Percentiles rank a stretch among this genome's conserved stretches.
phyloP scores from a whole-genome alignment of 2,329 filamentous ascomycete genomes.

The Graphiopsis chlorocephala region DNA sequence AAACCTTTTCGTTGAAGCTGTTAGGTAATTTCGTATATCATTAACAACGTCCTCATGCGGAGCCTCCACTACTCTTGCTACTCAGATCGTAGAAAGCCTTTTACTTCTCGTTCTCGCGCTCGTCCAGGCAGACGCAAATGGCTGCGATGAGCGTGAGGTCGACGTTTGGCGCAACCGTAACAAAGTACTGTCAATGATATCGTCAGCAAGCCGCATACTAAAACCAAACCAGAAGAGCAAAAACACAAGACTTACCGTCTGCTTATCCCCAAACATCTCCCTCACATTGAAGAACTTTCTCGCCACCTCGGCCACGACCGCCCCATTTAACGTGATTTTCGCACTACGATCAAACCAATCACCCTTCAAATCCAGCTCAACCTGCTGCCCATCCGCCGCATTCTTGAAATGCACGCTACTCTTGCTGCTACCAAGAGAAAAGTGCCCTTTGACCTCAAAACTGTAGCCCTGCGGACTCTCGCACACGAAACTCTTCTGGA shows the following conservation, averaged over 20 bases:
- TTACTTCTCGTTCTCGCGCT: conserved; percentile 55
- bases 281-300: conserved; percentile 58
- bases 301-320: conserved; percentile 57
- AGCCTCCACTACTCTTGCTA: neutral
- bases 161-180: conserved; percentile 62
- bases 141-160: conserved; percentile 65
- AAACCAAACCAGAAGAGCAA: neutral
- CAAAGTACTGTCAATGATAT: conserved; percentile 47
- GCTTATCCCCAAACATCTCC: conserved; percentile 59
- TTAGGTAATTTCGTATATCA: neutral
- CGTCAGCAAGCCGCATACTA: conserved; percentile 9
- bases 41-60: neutral
- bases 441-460: conserved; percentile 47
- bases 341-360: conserved; percentile 59
- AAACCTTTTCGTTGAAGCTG: too few species aligned
- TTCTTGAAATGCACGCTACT: conserved; percentile 59
- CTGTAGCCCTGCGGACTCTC: conserved; percentile 35
- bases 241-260: conserved; percentile 46
- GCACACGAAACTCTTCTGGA: conserved; percentile 54
- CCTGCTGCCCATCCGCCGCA: conserved; percentile 39
- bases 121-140: conserved; percentile 66
- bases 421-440: conserved; percentile 52
- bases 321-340: conserved; percentile 53
- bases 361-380: conserved; percentile 58
- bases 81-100: too few species aligned